These are phyloP conservation scores for Seiridium cupressi DNA, from an alignment of 2,329 filamentous ascomycete genomes.

Conservation along the genomic window DNA sequence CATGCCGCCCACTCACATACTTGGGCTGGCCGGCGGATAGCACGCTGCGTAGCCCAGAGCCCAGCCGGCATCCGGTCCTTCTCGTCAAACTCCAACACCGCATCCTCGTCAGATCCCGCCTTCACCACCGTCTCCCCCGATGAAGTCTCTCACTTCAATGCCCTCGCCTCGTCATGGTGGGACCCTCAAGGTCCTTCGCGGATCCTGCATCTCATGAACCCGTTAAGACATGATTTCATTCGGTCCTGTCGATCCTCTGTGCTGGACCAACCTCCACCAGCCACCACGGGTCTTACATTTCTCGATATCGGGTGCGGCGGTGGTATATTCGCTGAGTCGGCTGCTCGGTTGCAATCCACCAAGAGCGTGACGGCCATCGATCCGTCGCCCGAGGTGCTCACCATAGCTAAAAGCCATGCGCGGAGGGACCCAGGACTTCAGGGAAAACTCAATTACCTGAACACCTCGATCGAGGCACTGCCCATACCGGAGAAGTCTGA, in stretches of 20 bases:
- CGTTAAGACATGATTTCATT: slow-evolving; percentile 92
- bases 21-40: neutral
- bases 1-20: neutral
- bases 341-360: slow-evolving; percentile 66
- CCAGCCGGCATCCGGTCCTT: slow-evolving; percentile 1
- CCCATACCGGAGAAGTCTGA: slow-evolving; percentile 33
- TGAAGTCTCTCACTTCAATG: slow-evolving; percentile 93
- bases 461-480: slow-evolving; percentile 74
- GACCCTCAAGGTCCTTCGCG: slow-evolving; percentile 90
- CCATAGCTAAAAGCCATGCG: slow-evolving; percentile 74
- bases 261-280: slow-evolving; percentile 34
- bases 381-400: slow-evolving; percentile 70
- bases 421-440: slow-evolving; percentile 68
- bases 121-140: slow-evolving; percentile 78
- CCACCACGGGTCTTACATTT: slow-evolving; percentile 56
- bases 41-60: neutral
- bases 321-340: slow-evolving; percentile 91
- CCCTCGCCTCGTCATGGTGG: slow-evolving; percentile 94
- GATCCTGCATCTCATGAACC: slow-evolving; percentile 96
- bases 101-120: slow-evolving; percentile 22
- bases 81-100: slow-evolving; percentile 8
- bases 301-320: slow-evolving; percentile 95
- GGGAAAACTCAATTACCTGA: slow-evolving; percentile 67
- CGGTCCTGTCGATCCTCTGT: slow-evolving; percentile 63
- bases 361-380: slow-evolving; percentile 72